Evolutionary conservation across 805 yeast species (phyloP).

Genomic region (Wickerhamiella azymoides): DNA sequence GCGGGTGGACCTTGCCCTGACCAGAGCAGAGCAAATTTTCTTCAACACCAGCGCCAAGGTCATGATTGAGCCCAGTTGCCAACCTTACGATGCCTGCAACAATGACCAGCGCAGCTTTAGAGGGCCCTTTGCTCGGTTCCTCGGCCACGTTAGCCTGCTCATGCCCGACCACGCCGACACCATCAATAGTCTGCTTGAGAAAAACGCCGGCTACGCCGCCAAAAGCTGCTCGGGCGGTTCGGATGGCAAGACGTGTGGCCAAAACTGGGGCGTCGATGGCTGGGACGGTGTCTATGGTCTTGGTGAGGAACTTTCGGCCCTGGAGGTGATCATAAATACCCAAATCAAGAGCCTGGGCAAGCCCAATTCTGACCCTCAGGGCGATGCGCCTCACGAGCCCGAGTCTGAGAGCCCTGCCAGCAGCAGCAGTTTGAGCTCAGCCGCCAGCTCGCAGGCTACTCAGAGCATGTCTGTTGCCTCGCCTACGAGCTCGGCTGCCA

Average conservation of each 20-base stretch:
- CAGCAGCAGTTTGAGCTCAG: not conserved
- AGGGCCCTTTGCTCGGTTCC: constrained; percentile 48
- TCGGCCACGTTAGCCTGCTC: constrained; percentile 46
- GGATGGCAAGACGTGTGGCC: constrained; percentile 68
- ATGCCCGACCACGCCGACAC: constrained; percentile 37
- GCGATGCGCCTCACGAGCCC: not conserved
- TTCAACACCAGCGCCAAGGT: constrained; percentile 34
- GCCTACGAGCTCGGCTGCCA: not conserved
- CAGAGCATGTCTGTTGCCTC: not conserved
- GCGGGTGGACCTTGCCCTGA: constrained; percentile 35
- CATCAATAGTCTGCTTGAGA: constrained; percentile 32
- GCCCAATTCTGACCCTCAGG: constrained; percentile 2
- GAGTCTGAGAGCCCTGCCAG: not conserved
- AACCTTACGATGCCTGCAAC: constrained; percentile 38
- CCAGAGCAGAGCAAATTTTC: constrained; percentile 28
- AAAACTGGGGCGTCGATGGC: constrained; percentile 44
- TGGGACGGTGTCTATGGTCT: constrained; percentile 61
- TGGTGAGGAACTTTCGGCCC: constrained; percentile 68
- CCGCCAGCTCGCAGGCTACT: not conserved
- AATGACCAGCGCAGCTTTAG: constrained; percentile 59
- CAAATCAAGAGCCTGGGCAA: constrained; percentile 16
- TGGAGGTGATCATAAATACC: constrained; percentile 43
- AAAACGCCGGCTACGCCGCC: constrained; percentile 55
- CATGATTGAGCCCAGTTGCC: constrained; percentile 63
- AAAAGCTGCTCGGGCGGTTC: constrained; percentile 60